phyloP scores from a whole-genome alignment of 2,329 filamentous ascomycete species.

The Ampelomyces quisqualis region DNA sequence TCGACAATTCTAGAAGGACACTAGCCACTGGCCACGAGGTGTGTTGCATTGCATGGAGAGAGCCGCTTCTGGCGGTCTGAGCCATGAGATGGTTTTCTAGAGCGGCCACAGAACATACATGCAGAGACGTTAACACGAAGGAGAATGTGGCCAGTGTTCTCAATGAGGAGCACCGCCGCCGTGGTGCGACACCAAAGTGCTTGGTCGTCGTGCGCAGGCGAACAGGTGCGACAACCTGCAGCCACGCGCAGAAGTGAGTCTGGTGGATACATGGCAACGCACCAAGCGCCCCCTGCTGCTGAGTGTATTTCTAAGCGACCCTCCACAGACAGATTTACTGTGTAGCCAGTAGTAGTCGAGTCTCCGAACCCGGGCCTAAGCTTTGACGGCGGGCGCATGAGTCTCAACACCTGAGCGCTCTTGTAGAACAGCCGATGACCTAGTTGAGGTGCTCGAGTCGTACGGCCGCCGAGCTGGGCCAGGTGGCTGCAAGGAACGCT shows the following conservation, averaged over 20 bases:
- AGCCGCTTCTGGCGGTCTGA: slow-evolving; percentile 18
- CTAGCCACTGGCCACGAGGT: slow-evolving; percentile 11
- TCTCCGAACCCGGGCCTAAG: slow-evolving; percentile 11
- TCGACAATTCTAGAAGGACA: slow-evolving; percentile 5
- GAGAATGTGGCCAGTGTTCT: slow-evolving; percentile 12
- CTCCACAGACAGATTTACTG: too few relatives aligned
- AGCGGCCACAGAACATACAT: slow-evolving; percentile 30
- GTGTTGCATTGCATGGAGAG: slow-evolving; percentile 39
- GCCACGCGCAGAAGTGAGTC: slow-evolving; percentile 6
- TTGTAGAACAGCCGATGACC: slow-evolving; percentile 25
- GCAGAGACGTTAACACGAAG: slow-evolving; percentile 23
- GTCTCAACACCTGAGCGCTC: slow-evolving; percentile 19
- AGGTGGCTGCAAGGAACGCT: slow-evolving; percentile 42
- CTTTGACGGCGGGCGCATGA: slow-evolving; percentile 13
- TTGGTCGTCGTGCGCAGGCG: slow-evolving; percentile 9
- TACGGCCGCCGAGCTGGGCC: slow-evolving; percentile 27
- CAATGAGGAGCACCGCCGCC: slow-evolving; percentile 18
- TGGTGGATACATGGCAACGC: slow-evolving; percentile 4
- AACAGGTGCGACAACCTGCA: slow-evolving; percentile 5
- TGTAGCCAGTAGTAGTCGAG: slow-evolving; percentile 4
- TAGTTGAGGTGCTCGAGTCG: slow-evolving; percentile 32
- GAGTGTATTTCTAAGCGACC: slow-evolving; percentile 4
- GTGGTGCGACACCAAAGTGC: slow-evolving; percentile 26
- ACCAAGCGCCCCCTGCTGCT: slow-evolving; percentile 5
- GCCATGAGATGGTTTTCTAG: slow-evolving; percentile 35